Conservation (phyloP, 2,329 filamentous ascomycete genomes). For the Colletotrichum lini region DNA sequence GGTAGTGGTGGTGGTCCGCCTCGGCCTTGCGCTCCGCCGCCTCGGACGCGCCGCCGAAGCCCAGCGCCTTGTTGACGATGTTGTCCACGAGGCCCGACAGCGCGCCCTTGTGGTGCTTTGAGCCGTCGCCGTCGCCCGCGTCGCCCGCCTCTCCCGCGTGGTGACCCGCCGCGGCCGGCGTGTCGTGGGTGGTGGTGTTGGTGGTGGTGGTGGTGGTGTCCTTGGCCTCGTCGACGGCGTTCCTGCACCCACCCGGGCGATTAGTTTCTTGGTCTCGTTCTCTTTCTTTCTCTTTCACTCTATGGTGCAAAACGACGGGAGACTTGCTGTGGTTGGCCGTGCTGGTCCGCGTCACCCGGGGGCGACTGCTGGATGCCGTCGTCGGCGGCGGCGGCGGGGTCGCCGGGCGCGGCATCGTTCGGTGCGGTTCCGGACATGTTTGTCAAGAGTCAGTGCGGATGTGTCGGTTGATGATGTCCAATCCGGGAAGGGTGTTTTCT, state of each 20-base stretch:
- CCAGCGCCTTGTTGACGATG: conserved; percentile 22
- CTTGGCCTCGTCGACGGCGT: conserved; percentile 39
- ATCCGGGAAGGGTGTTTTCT: not conserved
- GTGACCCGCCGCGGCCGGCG: conserved; percentile 11
- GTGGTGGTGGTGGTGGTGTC: conserved; percentile 17
- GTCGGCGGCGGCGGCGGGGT: conserved; percentile 18
- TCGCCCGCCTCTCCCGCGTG: conserved; percentile 35
- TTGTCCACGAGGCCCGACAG: conserved; percentile 32
- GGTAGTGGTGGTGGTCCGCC: conserved; percentile 27
- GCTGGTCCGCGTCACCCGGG: conserved; percentile 24
- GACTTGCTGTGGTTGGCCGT: conserved; percentile 36
- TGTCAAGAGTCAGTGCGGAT: too few relatives aligned
- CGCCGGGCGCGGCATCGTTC: conserved; percentile 28
- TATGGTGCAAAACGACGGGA: too few relatives aligned
- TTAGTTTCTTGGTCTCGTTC: not conserved
- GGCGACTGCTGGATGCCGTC: conserved; percentile 16
- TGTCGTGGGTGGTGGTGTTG: too few relatives aligned
- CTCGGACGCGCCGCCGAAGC: not conserved
- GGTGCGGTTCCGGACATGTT: conserved; percentile 37
- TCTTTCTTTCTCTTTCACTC: too few relatives aligned
- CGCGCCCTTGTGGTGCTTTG: conserved; percentile 3
- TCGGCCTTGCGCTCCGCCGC: conserved; percentile 27
- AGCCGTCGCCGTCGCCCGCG: not conserved
- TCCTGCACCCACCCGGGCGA: conserved; percentile 9
- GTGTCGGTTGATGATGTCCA: not conserved